Base-by-base conservation (phyloP, 192 early-diverging fungal genomes). In the Mortierella antarctica region DNA sequence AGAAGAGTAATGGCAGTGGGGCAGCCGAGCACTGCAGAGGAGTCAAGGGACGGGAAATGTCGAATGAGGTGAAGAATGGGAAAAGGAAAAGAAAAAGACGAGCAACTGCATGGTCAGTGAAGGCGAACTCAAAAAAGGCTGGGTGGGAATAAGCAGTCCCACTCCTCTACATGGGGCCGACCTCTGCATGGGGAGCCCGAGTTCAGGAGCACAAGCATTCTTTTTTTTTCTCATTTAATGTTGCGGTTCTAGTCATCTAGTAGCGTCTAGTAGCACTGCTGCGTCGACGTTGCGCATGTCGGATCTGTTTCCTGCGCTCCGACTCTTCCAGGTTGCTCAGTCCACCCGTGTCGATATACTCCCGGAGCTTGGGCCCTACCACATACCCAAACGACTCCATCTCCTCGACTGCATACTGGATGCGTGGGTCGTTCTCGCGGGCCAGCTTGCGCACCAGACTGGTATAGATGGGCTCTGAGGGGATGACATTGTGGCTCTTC, bases 311-410 rank as follows among this genome's bases (percentile, higher is more conserved):
- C 45, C 76, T 52, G 7, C 76, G 64, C 52, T 71, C 68, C 17
- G 76, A 80, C 47, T 80, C 76, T 39, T 65, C 76, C 17, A 80
- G 59, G 64, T 80, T 74, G 49, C 61, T 76, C 54, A 84, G 73
- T 21, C 82, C 85, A 10, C 67, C 56, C 0, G 78, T 67, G 9
- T 72, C 73, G 18, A 78, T 85, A 31, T 65, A 85, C 52, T 59
- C 57, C 5, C 63, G 41, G 60, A 89, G 44, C 10, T 80, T 62
- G 0, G 67, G 70, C 0, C 86, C 77, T 9, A 89, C 77, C 11
- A 57, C 65, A 76, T 90, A 84, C 6, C 90, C 90, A 71, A 88
- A 86, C 9, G 71, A 75, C 60, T 88, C 83, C 91, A 92, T 92
- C 68, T 94, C 91, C 50, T 86, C 83, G 41, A 92, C 50, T 39